Evolutionary conservation across 805 yeast genomes (phyloP).

Genomic region (Saccharomycopsis fermentans): DNA sequence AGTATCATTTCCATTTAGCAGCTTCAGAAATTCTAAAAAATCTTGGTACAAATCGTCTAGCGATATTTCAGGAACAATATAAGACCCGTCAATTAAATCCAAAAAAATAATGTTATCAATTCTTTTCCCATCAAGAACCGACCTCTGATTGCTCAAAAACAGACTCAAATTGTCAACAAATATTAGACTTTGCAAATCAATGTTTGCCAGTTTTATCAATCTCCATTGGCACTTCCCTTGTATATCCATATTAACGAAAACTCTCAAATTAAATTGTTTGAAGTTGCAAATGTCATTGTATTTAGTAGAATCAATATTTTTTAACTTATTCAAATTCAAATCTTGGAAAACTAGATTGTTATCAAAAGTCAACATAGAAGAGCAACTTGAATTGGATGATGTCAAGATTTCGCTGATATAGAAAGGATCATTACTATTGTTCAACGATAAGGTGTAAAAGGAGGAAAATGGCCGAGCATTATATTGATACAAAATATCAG

Average conservation of each 20-base stretch:
- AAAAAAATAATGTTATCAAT: slow-evolving; percentile 21
- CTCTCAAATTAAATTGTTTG: slow-evolving; percentile 5
- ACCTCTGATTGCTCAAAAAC: background rate
- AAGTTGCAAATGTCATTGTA: background rate
- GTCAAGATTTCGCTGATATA: slow-evolving; percentile 14
- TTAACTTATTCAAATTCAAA: slow-evolving; percentile 6
- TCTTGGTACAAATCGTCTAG: slow-evolving; percentile 3
- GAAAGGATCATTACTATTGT: slow-evolving; percentile 7
- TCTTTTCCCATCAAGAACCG: background rate
- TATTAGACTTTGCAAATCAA: slow-evolving; percentile 1
- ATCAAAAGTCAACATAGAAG: background rate
- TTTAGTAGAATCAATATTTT: background rate
- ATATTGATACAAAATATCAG: background rate
- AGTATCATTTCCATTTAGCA: background rate
- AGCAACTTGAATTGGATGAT: background rate
- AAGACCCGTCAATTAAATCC: slow-evolving; percentile 24
- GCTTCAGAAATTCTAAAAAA: background rate
- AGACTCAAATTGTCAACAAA: background rate
- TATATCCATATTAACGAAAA: slow-evolving; percentile 4
- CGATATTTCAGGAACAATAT: slow-evolving; percentile 12
- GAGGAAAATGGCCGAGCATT: background rate
- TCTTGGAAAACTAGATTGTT: slow-evolving; percentile 12
- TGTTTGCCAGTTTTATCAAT: background rate
- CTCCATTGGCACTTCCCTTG: background rate
- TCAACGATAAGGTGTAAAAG: background rate